Base-by-base conservation (phyloP, 768 basidiomycete genomes). In the Strobilomyces confusus region DNA sequence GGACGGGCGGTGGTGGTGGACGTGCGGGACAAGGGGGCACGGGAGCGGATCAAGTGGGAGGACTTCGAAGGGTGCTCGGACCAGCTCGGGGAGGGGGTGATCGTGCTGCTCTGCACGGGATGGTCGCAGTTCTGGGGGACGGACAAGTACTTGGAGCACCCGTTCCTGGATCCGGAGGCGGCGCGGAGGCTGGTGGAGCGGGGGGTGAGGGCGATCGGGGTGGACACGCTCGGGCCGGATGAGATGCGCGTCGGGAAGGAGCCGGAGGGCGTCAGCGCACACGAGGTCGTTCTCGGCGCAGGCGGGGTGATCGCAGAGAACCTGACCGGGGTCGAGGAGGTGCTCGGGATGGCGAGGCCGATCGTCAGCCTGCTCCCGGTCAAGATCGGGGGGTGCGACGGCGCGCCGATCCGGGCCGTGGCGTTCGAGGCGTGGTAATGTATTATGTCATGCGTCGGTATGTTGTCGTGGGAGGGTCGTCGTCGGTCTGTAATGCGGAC, bases 271-370 rank as follows among this genome's bases (percentile, higher is more conserved):
- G 26, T 36, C 17, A 42, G 48, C 2, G 80, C 79, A n/a, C 87
- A 90, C 63, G 70, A 78, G 25, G 70, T 70, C 0, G 70, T 88
- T 23, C 73, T 89, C 25, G 81, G 81, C 26, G 73, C 72, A n/a
- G 84, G 81, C 0, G 80, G 80, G 6, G 55, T 82, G 5, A 87
- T 90, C 54, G 84, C 78, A 11, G 87, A 89, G 71, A 89, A 89
- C 59, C 54, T 90, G 64, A 78, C 74, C 7, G 80, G 80, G 51
- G 58, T 89, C 54, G 77, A 78, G 38, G 59, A 59, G 36, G 63
- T 86, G 8, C 48, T 68, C 8, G 51, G 40, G 25, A 63, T 65
- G 32, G 63, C 65, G 33, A 57, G 65, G 12, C 78, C 75, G 64
- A 61, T 74, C 22, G 77, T 85, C 30, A 81, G 77, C 44, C 58